These are phyloP conservation scores for Sporothrix mexicana DNA, from an alignment of 2,329 filamentous ascomycete species.

Conservation along the genomic window DNA sequence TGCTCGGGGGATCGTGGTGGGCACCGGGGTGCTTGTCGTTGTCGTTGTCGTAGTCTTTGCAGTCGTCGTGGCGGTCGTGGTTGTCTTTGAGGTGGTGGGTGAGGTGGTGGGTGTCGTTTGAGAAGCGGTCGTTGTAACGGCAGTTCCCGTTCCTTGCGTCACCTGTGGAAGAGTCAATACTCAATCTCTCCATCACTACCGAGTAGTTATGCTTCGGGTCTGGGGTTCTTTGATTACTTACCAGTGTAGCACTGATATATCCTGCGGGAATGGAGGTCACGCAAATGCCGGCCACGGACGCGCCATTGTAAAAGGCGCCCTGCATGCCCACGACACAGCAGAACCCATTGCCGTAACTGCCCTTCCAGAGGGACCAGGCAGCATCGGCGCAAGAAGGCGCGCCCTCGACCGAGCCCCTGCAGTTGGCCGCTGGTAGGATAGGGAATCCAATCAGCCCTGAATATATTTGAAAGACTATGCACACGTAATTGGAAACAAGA, in stretches of 20 bases:
- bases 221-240: not conserved
- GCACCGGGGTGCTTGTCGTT: not conserved
- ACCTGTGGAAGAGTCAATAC: not conserved
- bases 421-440: not conserved
- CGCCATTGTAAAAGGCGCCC: conserved; percentile 10
- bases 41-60: not conserved
- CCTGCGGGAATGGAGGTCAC: conserved; percentile 4
- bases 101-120: not conserved
- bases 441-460: not conserved
- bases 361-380: conserved; percentile 13
- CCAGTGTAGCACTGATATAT: conserved; percentile 8
- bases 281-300: conserved; percentile 6
- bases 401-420: conserved; percentile 5
- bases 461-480: not conserved
- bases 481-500: not conserved
- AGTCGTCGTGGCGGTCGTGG: too few species aligned
- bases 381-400: conserved; percentile 8
- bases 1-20: not conserved
- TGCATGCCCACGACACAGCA: conserved; percentile 8
- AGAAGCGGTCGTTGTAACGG: not conserved
- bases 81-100: not conserved
- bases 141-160: not conserved
- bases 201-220: too few species aligned
- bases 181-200: too few species aligned
- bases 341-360: conserved; percentile 16